Conservation (phyloP, 225 moss, liverwort and hornwort genomes). For the Physcomitrium patens region DNA sequence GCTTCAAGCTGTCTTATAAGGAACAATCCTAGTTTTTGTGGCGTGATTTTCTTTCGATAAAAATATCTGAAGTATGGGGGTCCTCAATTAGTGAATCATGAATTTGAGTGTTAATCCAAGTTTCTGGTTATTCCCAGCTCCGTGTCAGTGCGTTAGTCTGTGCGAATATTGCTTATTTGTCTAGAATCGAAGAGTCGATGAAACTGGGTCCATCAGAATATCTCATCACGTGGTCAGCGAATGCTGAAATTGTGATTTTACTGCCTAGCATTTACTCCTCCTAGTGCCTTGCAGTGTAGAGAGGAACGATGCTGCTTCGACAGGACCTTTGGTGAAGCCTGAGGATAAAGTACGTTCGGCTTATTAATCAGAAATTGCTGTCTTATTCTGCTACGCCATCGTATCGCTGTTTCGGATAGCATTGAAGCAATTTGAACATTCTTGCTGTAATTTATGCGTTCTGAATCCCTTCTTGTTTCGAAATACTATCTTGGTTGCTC, state of each 20-base stretch:
- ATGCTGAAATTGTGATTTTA: constrained; percentile 28
- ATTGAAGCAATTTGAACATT: neutral
- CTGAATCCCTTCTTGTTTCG: too few relatives aligned
- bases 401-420: neutral
- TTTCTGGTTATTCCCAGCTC: neutral
- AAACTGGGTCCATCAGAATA: neutral
- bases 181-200: neutral
- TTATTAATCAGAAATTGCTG: neutral
- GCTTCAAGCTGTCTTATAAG: neutral
- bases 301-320: constrained; percentile 78
- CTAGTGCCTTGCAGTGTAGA: constrained; percentile 68
- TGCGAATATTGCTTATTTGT: neutral
- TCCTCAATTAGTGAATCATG: neutral
- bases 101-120: neutral
- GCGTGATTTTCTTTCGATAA: too few relatives aligned
- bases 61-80: constrained; percentile 10
- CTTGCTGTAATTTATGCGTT: neutral
- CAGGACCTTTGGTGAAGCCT: constrained; percentile 63
- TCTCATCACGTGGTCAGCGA: neutral
- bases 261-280: constrained; percentile 32
- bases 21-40: neutral
- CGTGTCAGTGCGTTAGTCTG: neutral
- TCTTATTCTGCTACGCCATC: neutral
- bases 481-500: too few relatives aligned
- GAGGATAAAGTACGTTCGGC: constrained; percentile 50